phyloP scores from a whole-genome alignment of 768 basidiomycete genomes.

The Kwoniella botswanensis region DNA sequence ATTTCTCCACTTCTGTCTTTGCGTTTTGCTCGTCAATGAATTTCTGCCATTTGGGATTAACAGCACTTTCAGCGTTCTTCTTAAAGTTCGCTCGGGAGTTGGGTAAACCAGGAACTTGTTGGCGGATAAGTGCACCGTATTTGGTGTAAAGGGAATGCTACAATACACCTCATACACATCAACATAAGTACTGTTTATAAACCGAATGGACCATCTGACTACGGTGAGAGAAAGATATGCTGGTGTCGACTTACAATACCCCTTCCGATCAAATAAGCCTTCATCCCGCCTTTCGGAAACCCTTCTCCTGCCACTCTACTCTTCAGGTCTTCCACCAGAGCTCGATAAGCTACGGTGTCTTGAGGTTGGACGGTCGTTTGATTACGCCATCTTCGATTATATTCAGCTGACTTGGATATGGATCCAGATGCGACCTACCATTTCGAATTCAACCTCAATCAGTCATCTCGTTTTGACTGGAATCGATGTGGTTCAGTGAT shows the following conservation, averaged over 20 bases:
- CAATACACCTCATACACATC: neutral
- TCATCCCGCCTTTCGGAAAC: slow-evolving; percentile 12
- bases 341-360: neutral
- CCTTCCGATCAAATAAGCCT: neutral
- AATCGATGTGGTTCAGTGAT: neutral
- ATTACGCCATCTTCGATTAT: slow-evolving; percentile 6
- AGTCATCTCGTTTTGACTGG: neutral
- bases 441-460: too few species aligned
- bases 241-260: slow-evolving; percentile 1
- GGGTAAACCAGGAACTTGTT: neutral
- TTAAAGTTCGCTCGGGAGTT: neutral
- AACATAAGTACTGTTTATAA: too few species aligned
- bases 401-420: neutral
- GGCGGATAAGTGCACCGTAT: neutral
- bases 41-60: neutral
- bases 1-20: neutral
- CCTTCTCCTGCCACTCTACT: slow-evolving; percentile 1
- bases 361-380: slow-evolving; percentile 7
- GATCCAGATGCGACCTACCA: neutral
- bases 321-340: neutral
- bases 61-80: neutral
- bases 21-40: neutral
- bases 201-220: too few species aligned
- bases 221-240: neutral
- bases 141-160: neutral